A percentile compares a stretch with the other conserved stretches of the same genome.
Evolutionary conservation across 2,329 filamentous ascomycete species (phyloP).

Genomic region (Ceratocystis ficicola): DNA sequence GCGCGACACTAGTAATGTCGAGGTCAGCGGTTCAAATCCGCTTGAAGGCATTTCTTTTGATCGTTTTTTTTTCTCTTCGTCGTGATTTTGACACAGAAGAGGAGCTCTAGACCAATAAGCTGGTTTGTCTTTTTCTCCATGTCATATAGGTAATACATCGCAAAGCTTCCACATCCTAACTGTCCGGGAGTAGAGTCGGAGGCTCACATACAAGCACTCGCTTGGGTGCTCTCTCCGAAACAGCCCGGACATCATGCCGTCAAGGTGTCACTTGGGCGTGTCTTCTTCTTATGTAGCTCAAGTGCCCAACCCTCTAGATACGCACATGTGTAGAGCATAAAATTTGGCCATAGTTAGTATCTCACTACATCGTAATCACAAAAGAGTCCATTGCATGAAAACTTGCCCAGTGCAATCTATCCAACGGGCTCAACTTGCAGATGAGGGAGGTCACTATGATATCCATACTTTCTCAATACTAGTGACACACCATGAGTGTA

Average conservation of each 20-base stretch:
- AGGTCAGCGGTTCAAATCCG: slow-evolving; percentile 22
- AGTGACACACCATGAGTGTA: too few relatives aligned
- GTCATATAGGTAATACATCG: too few relatives aligned
- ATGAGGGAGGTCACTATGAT: too few relatives aligned
- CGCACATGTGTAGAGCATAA: too few relatives aligned
- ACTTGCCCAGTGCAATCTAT: too few relatives aligned
- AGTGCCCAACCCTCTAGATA: not conserved
- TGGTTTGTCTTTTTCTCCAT: not conserved
- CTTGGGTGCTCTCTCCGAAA: not conserved
- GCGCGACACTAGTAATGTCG: slow-evolving; percentile 22
- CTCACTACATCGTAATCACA: too few relatives aligned
- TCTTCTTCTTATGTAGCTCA: not conserved
- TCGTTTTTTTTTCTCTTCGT: too few relatives aligned
- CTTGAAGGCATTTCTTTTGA: slow-evolving; percentile 20
- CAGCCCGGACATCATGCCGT: not conserved
- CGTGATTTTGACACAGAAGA: not conserved
- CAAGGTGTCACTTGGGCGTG: not conserved
- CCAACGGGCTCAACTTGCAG: too few relatives aligned
- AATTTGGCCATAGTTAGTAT: too few relatives aligned
- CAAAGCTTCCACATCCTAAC: too few relatives aligned
- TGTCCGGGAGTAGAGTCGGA: not conserved
- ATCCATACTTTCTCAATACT: too few relatives aligned
- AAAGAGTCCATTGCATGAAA: too few relatives aligned
- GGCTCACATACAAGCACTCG: not conserved
- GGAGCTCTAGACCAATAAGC: not conserved